These are phyloP conservation scores for Pachysolen tannophilus DNA, from an alignment of 805 yeast species.

Conservation along the genomic window DNA sequence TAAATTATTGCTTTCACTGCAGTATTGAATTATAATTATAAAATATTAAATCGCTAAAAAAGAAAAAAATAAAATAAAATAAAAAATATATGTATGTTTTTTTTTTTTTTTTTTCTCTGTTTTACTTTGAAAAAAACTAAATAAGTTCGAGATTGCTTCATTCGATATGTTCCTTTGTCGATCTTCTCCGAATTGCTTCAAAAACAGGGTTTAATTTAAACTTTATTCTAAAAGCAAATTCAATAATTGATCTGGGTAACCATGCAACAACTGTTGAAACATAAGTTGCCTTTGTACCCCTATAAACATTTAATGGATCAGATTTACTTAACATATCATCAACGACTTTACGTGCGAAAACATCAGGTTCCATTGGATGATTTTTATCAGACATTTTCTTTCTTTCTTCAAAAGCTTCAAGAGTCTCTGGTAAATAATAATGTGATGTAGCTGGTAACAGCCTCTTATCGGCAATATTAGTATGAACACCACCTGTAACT, in stretches of 20 bases:
- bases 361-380: constrained; percentile 52
- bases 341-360: constrained; percentile 49
- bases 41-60: no score
- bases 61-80: no score
- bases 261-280: constrained; percentile 16
- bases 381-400: constrained; percentile 51
- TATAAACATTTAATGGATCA: constrained; percentile 43
- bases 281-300: constrained; percentile 34
- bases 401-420: constrained; percentile 39
- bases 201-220: constrained; percentile 31
- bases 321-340: constrained; percentile 32
- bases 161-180: background rate
- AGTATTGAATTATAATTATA: no score
- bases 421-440: constrained; percentile 43
- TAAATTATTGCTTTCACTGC: no score
- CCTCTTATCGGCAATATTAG: constrained; percentile 62
- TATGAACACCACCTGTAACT: constrained; percentile 69
- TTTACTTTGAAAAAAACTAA: no score
- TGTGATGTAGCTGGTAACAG: constrained; percentile 49
- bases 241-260: constrained; percentile 18
- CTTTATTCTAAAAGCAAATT: constrained; percentile 18
- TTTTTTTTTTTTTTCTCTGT: no score
- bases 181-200: constrained; percentile 3
- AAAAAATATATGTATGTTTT: no score
- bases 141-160: no score